phyloP scores from a whole-genome alignment of 805 yeast genomes.

The Candida qinlingensis region DNA sequence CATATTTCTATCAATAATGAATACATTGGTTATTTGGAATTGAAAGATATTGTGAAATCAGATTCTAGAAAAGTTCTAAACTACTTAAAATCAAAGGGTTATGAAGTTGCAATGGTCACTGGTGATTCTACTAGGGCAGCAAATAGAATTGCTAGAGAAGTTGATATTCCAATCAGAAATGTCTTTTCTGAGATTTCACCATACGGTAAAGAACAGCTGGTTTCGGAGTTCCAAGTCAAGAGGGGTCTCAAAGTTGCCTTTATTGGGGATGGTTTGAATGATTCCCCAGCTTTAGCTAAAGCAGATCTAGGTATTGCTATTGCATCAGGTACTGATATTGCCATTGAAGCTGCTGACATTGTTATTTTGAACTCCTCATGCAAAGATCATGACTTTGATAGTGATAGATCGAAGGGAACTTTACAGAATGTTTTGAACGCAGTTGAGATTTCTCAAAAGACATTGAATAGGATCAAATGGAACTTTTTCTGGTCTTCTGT shows the following conservation, averaged over 20 bases:
- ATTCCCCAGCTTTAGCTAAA: conserved; percentile 90
- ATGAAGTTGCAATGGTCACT: conserved; percentile 77
- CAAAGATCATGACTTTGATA: background rate
- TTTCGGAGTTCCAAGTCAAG: conserved; percentile 46
- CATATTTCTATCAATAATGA: conserved; percentile 53
- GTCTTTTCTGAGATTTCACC: conserved; percentile 79
- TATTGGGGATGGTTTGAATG: conserved; percentile 97
- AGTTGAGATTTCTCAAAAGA: conserved; percentile 60
- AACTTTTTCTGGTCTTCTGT: conserved; percentile 86
- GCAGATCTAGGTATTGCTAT: conserved; percentile 90
- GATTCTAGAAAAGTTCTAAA: conserved; percentile 60
- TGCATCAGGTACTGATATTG: conserved; percentile 91
- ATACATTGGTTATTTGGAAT: conserved; percentile 59
- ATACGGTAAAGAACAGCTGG: conserved; percentile 63
- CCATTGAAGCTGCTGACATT: conserved; percentile 94
- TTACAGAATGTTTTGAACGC: conserved; percentile 42
- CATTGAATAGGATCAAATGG: conserved; percentile 68
- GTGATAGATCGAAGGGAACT: conserved; percentile 28
- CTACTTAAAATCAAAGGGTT: conserved; percentile 45
- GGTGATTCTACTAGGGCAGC: conserved; percentile 78
- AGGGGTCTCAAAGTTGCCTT: conserved; percentile 58
- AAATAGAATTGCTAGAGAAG: conserved; percentile 50
- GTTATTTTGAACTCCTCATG: conserved; percentile 52
- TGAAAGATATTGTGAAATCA: conserved; percentile 62
- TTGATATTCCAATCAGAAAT: conserved; percentile 60